Percentiles rank a stretch among this genome's conserved stretches.
These are phyloP conservation scores for Yamadazyma sp. DNA, from an alignment of 805 yeast species.

Conservation along the genomic window DNA sequence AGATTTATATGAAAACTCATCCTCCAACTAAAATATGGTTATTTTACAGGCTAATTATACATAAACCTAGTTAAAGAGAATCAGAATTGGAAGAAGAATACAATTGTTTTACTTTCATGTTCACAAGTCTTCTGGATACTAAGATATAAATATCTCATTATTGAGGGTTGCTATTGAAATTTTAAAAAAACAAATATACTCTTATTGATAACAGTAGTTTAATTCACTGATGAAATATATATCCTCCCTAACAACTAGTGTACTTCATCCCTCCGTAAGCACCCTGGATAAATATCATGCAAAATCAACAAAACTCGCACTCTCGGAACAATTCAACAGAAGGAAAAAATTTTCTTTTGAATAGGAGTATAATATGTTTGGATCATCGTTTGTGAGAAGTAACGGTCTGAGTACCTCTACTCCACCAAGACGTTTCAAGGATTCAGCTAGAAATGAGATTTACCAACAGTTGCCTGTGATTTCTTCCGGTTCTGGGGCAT, in stretches of 20 bases:
- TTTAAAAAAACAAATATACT: too few relatives aligned
- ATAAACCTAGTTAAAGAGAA: too few relatives aligned
- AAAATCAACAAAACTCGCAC: conserved; percentile 3
- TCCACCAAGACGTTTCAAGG: conserved; percentile 40
- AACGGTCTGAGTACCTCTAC: conserved; percentile 19
- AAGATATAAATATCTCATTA: too few relatives aligned
- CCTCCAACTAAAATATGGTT: not conserved
- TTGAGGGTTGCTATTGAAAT: too few relatives aligned
- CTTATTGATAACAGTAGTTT: too few relatives aligned
- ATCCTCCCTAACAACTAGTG: too few relatives aligned
- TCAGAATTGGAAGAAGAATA: too few relatives aligned
- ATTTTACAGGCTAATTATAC: not conserved
- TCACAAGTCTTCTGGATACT: too few relatives aligned
- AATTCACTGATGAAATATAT: too few relatives aligned
- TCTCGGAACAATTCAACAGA: not conserved
- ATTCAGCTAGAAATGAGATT: conserved; percentile 42
- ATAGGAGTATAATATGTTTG: conserved; percentile 26
- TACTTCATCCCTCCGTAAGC: too few relatives aligned
- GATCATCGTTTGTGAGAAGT: conserved; percentile 25
- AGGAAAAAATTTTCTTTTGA: conserved; percentile 1
- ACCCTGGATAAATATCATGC: conserved; percentile 7
- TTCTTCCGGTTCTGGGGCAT: conserved; percentile 20
- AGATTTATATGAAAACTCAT: too few relatives aligned
- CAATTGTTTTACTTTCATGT: too few relatives aligned
- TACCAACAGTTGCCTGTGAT: conserved; percentile 37